phyloP scores from a whole-genome alignment of 169 alveolate genomes.

The Plasmodium fragile region DNA sequence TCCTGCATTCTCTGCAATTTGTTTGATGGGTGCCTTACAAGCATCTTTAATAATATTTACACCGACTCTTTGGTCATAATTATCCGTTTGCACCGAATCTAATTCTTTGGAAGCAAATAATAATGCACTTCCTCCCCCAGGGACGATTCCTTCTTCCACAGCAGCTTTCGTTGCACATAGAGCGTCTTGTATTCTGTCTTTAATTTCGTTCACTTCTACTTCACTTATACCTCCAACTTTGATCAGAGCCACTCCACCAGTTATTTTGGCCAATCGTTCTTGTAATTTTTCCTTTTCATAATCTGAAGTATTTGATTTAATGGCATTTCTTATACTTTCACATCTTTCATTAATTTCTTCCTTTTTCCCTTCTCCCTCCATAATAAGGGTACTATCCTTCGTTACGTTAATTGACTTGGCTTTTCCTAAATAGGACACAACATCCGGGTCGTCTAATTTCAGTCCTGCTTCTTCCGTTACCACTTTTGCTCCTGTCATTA shows the following conservation, averaged over 20 bases:
- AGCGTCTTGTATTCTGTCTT: constrained; percentile 99
- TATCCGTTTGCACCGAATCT: constrained; percentile 87
- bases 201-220: constrained; percentile 97
- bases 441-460: constrained; percentile 86
- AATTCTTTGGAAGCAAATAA: constrained; percentile 92
- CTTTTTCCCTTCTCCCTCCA: constrained; percentile 97
- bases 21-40: constrained; percentile 96
- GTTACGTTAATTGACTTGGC: constrained; percentile 96
- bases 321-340: constrained; percentile 92
- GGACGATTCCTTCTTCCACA: constrained; percentile 99
- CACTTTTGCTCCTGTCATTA: constrained; percentile 96
- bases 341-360: constrained; percentile 93
- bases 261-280: constrained; percentile 98
- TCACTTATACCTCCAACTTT: constrained; percentile 98
- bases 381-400: constrained; percentile 98
- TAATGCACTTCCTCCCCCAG: constrained; percentile 99
- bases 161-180: constrained; percentile 99
- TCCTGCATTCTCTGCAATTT: constrained; percentile 99
- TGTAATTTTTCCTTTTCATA: constrained; percentile 96
- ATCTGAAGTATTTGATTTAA: constrained; percentile 92
- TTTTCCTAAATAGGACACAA: constrained; percentile 89
- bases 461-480: constrained; percentile 94
- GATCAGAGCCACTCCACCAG: constrained; percentile 99
- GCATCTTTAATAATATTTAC: constrained; percentile 96
- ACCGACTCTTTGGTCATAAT: constrained; percentile 96